A percentile compares a stretch with the other conserved stretches of the same genome.
Conservation (phyloP, 2,329 filamentous ascomycete genomes). For the Fusarium luffae region DNA sequence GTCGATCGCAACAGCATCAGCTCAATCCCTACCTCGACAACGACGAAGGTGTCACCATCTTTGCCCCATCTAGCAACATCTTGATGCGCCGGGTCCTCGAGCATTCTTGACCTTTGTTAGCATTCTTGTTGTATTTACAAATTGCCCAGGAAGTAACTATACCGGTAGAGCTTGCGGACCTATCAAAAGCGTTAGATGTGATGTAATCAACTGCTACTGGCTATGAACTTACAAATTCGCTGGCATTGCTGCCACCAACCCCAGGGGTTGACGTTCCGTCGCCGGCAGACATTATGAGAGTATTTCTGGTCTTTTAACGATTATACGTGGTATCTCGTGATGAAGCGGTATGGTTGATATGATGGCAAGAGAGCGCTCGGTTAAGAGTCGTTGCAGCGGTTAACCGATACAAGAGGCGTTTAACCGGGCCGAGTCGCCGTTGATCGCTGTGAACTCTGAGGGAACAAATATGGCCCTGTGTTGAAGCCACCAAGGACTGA, state of each 20-base stretch:
- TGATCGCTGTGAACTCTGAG: constrained; percentile 15
- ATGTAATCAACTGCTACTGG: neutral
- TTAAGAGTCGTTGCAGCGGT: constrained; percentile 19
- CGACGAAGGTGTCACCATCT: constrained; percentile 94
- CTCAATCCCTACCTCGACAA: constrained; percentile 79
- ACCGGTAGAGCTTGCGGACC: constrained; percentile 99
- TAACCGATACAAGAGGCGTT: constrained; percentile 30
- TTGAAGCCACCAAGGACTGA: neutral
- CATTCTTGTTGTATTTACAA: neutral
- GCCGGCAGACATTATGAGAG: constrained; percentile 49
- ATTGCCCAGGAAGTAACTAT: constrained; percentile 47
- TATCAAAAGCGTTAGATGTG: constrained; percentile 55
- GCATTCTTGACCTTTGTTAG: constrained; percentile 67
- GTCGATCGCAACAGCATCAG: constrained; percentile 16
- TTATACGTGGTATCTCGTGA: constrained; percentile 7
- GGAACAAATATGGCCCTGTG: neutral
- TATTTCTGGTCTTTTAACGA: constrained; percentile 1
- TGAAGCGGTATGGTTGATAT: constrained; percentile 2
- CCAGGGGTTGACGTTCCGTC: constrained; percentile 50
- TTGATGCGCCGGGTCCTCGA: constrained; percentile 93
- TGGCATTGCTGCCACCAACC: constrained; percentile 78
- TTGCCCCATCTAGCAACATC: constrained; percentile 96
- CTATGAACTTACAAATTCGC: constrained; percentile 84
- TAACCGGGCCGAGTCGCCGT: constrained; percentile 30
- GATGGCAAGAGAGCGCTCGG: constrained; percentile 15